Evolutionary conservation across 345 rosid species (phyloP).

Genomic region (Melaleuca quinquenervia): DNA sequence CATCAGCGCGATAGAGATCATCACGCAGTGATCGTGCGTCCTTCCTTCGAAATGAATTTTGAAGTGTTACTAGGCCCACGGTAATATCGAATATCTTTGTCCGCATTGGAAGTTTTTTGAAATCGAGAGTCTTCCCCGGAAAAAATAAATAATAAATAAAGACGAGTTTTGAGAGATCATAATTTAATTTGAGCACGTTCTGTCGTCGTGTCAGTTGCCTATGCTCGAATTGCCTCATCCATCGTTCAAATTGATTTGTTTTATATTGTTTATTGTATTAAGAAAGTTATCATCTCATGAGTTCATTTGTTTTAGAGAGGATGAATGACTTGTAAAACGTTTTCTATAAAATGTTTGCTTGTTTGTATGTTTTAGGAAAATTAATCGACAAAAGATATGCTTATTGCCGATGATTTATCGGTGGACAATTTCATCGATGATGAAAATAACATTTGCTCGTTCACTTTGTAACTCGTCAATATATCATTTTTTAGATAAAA

Average conservation of each 20-base stretch:
- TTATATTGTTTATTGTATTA: background rate
- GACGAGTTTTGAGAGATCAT: background rate
- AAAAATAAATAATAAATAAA: background rate
- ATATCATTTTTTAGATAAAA: background rate
- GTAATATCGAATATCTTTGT: background rate
- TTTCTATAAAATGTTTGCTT: background rate
- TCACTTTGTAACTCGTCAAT: accelerated
- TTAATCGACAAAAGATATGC: accelerated
- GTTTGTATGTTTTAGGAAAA: accelerated
- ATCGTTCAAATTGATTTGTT: background rate
- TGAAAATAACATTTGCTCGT: accelerated
- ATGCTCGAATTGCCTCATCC: accelerated
- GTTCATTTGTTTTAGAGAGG: accelerated
- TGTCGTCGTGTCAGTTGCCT: accelerated
- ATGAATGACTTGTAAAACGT: accelerated
- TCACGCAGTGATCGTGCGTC: background rate
- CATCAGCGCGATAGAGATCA: background rate
- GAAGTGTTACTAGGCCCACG: background rate
- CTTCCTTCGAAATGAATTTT: background rate
- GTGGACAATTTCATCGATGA: accelerated
- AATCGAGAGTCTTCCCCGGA: background rate
- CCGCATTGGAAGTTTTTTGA: background rate
- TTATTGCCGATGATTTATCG: background rate
- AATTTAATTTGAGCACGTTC: background rate
- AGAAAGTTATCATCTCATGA: background rate